Base-by-base conservation (phyloP, 2,329 filamentous ascomycete genomes). In the Arthrobotrys pseudoclavata region DNA sequence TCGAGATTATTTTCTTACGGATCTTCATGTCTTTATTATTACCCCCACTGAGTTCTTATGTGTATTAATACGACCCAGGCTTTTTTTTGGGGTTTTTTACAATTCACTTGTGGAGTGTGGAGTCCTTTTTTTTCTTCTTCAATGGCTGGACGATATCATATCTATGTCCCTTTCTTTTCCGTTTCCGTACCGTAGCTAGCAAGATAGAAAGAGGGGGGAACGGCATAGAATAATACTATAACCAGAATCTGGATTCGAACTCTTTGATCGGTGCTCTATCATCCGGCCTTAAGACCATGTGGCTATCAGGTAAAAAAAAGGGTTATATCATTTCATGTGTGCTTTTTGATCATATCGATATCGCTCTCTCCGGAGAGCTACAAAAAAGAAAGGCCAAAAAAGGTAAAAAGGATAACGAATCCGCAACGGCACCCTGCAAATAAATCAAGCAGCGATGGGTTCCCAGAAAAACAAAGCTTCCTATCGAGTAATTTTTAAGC, bases 21-120 rank as follows among this genome's bases (percentile, higher is more conserved):
- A 5, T 50, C 3, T 50, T 24, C 20, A 12, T 7, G 26, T 50
- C 24, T 50, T 4, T 24, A 26, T 50, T 22, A 13, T 29, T 31
- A 7, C 13, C 42, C 42, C 42, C 15, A 45, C 42, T 20, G 4
- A 20, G 7, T 50, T 66, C 29, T 40, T 50, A 50, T 66, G 45
- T 66, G 61, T 60, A 60, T 60, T 60, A 60, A 60, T 60, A 55
- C 24, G 31, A 57, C 1, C 20, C 37, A 13, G 24, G 45, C 9
- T 40, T 40, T 31, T 63, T 47, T 20, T 63, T 60, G 2, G n/a
- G n/a, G n/a, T n/a, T 45, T 47, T 60, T 18, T n/a, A 9, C 10
- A n/a, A n/a, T n/a, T 45, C 3, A 45, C 42, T 20, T 45, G 42
- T 20, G 47, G 47, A 50, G 47, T 50, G 47, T 50, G 47, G 47